A percentile compares a stretch with the other conserved stretches of the same genome.
These are phyloP conservation scores for baker's yeast (Saccharomyces cerevisiae) DNA, from an alignment of 805 yeast genomes.

Conservation along the genomic window DNA sequence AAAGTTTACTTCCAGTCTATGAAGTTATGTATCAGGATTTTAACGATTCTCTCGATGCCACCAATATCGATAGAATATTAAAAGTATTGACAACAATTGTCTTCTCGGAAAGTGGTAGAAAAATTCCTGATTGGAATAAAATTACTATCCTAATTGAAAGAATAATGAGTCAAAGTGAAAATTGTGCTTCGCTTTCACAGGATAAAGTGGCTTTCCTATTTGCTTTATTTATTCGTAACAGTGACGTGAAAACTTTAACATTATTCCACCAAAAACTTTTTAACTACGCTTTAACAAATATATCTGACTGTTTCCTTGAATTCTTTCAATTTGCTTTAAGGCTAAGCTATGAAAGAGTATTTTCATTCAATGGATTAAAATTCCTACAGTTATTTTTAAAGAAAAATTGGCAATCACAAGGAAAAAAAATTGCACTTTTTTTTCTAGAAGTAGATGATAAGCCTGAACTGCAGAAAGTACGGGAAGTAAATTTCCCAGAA, in stretches of 20 bases:
- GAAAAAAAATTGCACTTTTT: conserved; percentile 36
- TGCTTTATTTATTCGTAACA: conserved; percentile 46
- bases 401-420: conserved; percentile 32
- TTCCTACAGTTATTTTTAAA: conserved; percentile 44
- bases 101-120: conserved; percentile 66
- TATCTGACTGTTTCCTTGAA: conserved; percentile 42
- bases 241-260: conserved; percentile 41
- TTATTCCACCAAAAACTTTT: conserved; percentile 40
- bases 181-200: conserved; percentile 8
- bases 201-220: conserved; percentile 38
- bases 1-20: conserved; percentile 41
- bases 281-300: conserved; percentile 32
- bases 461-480: conserved; percentile 27
- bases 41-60: conserved; percentile 6
- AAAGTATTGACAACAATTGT: conserved; percentile 41
- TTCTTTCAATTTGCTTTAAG: conserved; percentile 31
- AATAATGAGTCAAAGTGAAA: conserved; percentile 6
- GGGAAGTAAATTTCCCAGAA: conserved; percentile 25
- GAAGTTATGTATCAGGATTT: conserved; percentile 24
- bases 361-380: conserved; percentile 35
- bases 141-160: conserved; percentile 9
- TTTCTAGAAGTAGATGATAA: conserved; percentile 32
- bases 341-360: conserved; percentile 37
- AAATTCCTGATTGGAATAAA: conserved; percentile 45
- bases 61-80: conserved; percentile 26